A percentile compares a stretch with the other conserved stretches of the same genome.
These are phyloP conservation scores for Ustanciosporium gigantosporum DNA, from an alignment of 1,284 basidiomycete species.

Conservation along the genomic window DNA sequence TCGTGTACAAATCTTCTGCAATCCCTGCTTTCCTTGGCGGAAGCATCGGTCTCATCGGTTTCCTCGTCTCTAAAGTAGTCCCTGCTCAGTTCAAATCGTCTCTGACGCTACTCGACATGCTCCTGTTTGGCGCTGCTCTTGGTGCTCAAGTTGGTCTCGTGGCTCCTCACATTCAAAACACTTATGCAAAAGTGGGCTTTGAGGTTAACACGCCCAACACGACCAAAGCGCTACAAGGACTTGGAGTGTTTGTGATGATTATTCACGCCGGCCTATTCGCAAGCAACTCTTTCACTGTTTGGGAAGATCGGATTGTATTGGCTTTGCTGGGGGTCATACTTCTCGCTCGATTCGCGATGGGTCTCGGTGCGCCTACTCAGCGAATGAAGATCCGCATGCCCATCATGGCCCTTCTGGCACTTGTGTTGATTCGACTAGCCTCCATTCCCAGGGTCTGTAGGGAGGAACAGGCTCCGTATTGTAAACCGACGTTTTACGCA, in stretches of 20 bases:
- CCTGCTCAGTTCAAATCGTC: neutral
- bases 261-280: constrained; percentile 48
- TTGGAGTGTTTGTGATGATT: constrained; percentile 16
- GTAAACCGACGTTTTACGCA: constrained; percentile 70
- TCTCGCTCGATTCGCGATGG: constrained; percentile 9
- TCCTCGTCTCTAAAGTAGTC: neutral
- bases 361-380: constrained; percentile 55
- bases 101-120: constrained; percentile 21
- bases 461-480: constrained; percentile 88
- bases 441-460: constrained; percentile 81
- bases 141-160: constrained; percentile 11
- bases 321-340: constrained; percentile 61
- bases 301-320: constrained; percentile 82
- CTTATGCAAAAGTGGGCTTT: neutral
- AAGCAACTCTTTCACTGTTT: constrained; percentile 87
- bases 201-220: constrained; percentile 2
- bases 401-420: constrained; percentile 71
- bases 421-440: constrained; percentile 74
- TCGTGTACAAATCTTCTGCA: neutral
- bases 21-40: constrained; percentile 5
- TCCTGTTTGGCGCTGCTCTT: constrained; percentile 6
- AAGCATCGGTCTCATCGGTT: neutral
- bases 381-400: constrained; percentile 77
- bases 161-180: neutral
- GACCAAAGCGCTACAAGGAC: constrained; percentile 3